Evolutionary conservation across 768 basidiomycete genomes (phyloP), one percentile per base, ranked within the genome.

Genomic region (Boletus rubescentipes): DNA sequence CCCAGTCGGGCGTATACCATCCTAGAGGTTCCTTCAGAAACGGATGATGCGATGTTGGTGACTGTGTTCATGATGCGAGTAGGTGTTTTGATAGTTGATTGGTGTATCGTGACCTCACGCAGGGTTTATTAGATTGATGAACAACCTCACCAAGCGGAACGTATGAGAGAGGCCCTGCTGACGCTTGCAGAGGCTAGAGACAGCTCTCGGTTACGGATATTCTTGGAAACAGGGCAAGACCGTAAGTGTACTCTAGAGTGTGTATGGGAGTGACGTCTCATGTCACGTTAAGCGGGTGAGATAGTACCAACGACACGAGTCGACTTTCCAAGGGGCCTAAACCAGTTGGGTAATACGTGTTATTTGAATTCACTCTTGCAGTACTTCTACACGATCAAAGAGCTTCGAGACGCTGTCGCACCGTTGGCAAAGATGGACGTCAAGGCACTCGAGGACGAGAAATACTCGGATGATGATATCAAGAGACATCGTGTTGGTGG

Each of bases 381-480:
- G 88, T 97, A 96, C 68, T 95, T 97, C 68, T 96, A 93, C 68
- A 96, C 93, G n/a, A 93, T 97, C 70, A 89, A 83, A 65, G 91
- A 94, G 34, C 80, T 97, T 26, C 81, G 94, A 31, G 85, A 87
- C 18, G 85, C 89, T 7, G 84, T 96, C 9, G 74, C 73, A 30
- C 82, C 79, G 18, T 77, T 86, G 74, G 79, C 78, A 23, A 78
- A 81, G 52, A 65, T 78, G 36, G 81, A 79, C 44, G 51, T 78
- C 51, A 86, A 86, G 60, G 62, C 76, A 0, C 54, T 86, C 14
- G 85, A 83, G 35, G 85, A 88, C 37, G 85, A 85, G 54, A 91
- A 89, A 56, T 72, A 87, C 48, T 82, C 85, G 5, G 90, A 93
- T 47, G 90, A 91, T 54, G 89, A 93, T 61, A 72, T 93, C 41